These are phyloP conservation scores for Diaporthe vaccinii DNA, from an alignment of 2,329 filamentous ascomycete species.

Conservation along the genomic window DNA sequence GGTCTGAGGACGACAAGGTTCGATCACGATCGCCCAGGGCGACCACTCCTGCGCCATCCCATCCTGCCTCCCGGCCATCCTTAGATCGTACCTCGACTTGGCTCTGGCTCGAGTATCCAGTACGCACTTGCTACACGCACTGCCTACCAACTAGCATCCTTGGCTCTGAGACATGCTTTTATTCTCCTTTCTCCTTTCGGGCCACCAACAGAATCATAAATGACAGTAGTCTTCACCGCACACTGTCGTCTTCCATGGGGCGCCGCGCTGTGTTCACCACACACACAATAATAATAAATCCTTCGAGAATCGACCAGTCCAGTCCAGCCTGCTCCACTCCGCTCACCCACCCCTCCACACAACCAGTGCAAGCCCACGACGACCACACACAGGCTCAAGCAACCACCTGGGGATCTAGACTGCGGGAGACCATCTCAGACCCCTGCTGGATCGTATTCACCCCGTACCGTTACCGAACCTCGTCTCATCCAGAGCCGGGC, in stretches of 20 bases:
- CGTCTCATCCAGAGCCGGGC: slow-evolving; percentile 13
- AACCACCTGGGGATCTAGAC: slow-evolving; percentile 36
- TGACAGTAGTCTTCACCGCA: slow-evolving; percentile 12
- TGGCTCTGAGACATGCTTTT: slow-evolving; percentile 32
- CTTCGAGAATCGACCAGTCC: slow-evolving; percentile 23
- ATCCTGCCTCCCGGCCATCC: background rate
- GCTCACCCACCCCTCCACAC: slow-evolving; percentile 2
- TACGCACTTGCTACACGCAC: background rate
- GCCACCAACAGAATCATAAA: slow-evolving; percentile 8
- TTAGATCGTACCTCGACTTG: background rate
- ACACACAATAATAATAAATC: background rate
- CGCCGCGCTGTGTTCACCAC: background rate
- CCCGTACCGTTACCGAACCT: slow-evolving; percentile 17
- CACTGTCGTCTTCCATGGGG: background rate
- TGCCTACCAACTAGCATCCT: background rate
- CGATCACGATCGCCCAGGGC: slow-evolving; percentile 19
- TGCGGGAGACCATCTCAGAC: slow-evolving; percentile 28
- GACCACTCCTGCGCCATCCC: background rate
- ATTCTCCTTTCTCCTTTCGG: slow-evolving; percentile 30
- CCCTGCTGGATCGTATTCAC: slow-evolving; percentile 27
- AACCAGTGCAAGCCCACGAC: slow-evolving; percentile 6
- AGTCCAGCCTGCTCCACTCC: background rate
- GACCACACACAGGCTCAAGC: slow-evolving; percentile 26
- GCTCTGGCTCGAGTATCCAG: background rate
- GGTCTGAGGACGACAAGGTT: background rate